Base-by-base conservation (phyloP, 2,329 filamentous ascomycete genomes). In the Lasiodiplodia theobromae region DNA sequence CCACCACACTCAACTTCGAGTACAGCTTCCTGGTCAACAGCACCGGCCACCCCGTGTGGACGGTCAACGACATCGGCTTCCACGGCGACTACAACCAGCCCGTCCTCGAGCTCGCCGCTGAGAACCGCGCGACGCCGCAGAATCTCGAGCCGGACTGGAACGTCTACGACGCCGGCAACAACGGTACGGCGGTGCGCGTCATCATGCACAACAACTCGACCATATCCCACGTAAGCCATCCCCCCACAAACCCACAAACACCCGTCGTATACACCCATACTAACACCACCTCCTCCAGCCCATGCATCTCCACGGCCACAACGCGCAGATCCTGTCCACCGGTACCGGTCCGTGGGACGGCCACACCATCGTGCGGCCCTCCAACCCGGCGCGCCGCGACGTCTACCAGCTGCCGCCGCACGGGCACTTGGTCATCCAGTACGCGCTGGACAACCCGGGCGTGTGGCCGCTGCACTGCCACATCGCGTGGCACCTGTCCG, bases 221-320 rank as follows among this genome's bases (percentile, higher is more conserved):
- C 56, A 60, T 60, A 37, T 18, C 37, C 68, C 64, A 47, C 23
- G 64, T 56, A 44, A 49, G 73, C 75, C 23, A 81, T 82, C 18
- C 28, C 25, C 16, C 18, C 7, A 16, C 7, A 16, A 10, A 23
- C 4, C 83, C 34, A 44, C 18, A 0, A n/a, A n/a, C 10, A 47
- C 34, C 6, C 34, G 3, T 47, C 37, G n/a, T 85, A 80, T 7
- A 25, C 23, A 4, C 16, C 23, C 2, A 28, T 28, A 64, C 25
- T 11, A 5, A 18, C 23, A 18, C 51, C 52, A 4, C 14, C 23
- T 10, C 1, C 28, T 1, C 4, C 25, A 57, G 53, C 65, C 65
- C 2, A 67, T 67, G 65, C 81, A 82, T 72, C 72, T 85, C 18
- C 83, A 85, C 76, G 82, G 83, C 25, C 83, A 84, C 72, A 82